A percentile compares a stretch with the other conserved stretches of the same genome.
phyloP scores from a whole-genome alignment of 192 early-diverging fungal species.

The Umbelopsis sp. region DNA sequence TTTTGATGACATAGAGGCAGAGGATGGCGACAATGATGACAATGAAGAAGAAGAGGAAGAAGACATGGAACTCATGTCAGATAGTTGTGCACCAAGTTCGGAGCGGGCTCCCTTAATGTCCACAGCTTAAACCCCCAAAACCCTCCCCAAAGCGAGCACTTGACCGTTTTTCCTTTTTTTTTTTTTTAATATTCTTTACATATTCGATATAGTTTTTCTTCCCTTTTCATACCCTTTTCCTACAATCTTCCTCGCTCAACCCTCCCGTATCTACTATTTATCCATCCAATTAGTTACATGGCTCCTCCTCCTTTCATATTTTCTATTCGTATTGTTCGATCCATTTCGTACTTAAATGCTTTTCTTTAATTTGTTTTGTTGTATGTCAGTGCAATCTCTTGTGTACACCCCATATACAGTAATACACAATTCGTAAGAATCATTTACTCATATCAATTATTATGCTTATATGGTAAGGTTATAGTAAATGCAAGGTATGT shows the following conservation, averaged over 20 bases:
- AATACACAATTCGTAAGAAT: background rate
- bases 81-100: background rate
- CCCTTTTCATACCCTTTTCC: background rate
- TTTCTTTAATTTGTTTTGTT: background rate
- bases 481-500: too few species aligned
- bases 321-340: conserved; percentile 3
- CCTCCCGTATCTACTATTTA: background rate
- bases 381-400: background rate
- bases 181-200: background rate
- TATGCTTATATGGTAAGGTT: too few species aligned
- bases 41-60: background rate
- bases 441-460: too few species aligned
- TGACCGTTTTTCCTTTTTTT: background rate
- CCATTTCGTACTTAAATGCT: background rate
- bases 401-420: background rate
- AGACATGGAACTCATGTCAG: background rate
- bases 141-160: background rate
- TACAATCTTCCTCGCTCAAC: background rate
- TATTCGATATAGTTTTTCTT: background rate
- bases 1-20: conserved; percentile 35
- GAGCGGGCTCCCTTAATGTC: conserved; percentile 3
- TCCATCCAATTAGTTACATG: background rate
- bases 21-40: background rate
- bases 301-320: background rate
- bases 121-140: background rate